Evolutionary conservation across 768 basidiomycete species (phyloP), one percentile per base, ranked within the genome.

Genomic region (Cystofilobasidium capitatum): DNA sequence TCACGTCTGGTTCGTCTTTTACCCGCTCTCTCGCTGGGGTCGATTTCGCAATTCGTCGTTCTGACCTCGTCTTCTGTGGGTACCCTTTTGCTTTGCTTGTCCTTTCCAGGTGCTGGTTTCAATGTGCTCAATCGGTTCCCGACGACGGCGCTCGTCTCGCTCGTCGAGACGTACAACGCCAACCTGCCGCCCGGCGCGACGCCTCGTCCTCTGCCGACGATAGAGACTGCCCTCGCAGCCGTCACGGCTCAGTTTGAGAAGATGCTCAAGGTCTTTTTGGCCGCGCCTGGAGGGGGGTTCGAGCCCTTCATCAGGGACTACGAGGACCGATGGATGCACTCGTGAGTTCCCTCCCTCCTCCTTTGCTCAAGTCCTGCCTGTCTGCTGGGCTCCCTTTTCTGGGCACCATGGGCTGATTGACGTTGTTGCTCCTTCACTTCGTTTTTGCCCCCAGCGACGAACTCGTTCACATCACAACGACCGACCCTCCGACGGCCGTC

Each of bases 51-150:
- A 17, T 35, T 24, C 51, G 17, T 0, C 29, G 44, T 47, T 22
- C 29, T 20, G 35, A 47, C 31, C 57, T 24, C 29, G 13, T 51
- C 33, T 59, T n/a, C 40, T 7, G 20, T 35, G 4, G 37, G 45
- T 24, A 9, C 22, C 22, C 54, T 22, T 20, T 39, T 29, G 37
- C 1, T 17, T 17, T 29, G 7, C 20, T 33, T 26, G 54, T 58
- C 59, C 14, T 24, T 45, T 14, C 1, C 69, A 96, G 94, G 93
- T 2, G 90, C 88, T 72, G 94, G 94, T 3, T 74, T 97, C 65
- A 94, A 99, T 74, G 82, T 93, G 8, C 80, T 88, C 69, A 94
- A 91, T 72, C 80, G 83, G 16, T 84, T 83, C 0, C 94, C 94
- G 2, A 86, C 91, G 16, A 83, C 85, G 10, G 94, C 93, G 0